Conservation (phyloP, 1,284 basidiomycete species). For the Earliella scabrosa region DNA sequence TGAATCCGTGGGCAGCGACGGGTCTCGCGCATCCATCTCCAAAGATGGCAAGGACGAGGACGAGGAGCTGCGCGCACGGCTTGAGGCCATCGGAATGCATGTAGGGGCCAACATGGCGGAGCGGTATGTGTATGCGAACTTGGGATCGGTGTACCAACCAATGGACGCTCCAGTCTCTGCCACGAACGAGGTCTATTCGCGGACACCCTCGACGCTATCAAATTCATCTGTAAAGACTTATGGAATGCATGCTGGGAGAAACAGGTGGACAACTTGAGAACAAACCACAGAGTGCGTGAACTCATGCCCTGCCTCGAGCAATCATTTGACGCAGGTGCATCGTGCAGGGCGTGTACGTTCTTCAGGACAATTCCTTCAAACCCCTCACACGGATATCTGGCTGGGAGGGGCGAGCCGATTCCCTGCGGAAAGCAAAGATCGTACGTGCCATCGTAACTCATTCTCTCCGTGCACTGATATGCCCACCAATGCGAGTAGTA, state of each 20-base stretch:
- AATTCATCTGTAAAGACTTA: constrained; percentile 97
- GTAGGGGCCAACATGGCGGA: constrained; percentile 88
- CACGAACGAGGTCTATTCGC: constrained; percentile 76
- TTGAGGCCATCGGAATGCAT: constrained; percentile 86
- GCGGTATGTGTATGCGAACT: constrained; percentile 54
- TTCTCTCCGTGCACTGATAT: neutral
- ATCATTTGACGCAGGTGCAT: neutral
- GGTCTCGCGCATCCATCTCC: constrained; percentile 37
- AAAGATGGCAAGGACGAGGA: constrained; percentile 58
- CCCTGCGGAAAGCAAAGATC: constrained; percentile 71
- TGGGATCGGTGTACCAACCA: neutral
- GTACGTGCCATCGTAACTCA: constrained; percentile 47
- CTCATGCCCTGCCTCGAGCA: constrained; percentile 9
- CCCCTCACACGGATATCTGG: constrained; percentile 82
- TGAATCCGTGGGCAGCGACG: constrained; percentile 55
- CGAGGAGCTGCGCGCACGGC: constrained; percentile 68
- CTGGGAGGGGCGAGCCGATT: constrained; percentile 75
- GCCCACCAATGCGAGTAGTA: constrained; percentile 53
- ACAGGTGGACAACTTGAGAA: constrained; percentile 94
- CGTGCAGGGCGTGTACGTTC: constrained; percentile 85
- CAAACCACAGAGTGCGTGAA: constrained; percentile 83
- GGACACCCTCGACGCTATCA: constrained; percentile 89
- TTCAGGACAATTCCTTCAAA: constrained; percentile 91
- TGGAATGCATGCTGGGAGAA: constrained; percentile 90
- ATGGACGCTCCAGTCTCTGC: constrained; percentile 57